Conservation (phyloP, 306 rosid species). For the Purshia tridentata region DNA sequence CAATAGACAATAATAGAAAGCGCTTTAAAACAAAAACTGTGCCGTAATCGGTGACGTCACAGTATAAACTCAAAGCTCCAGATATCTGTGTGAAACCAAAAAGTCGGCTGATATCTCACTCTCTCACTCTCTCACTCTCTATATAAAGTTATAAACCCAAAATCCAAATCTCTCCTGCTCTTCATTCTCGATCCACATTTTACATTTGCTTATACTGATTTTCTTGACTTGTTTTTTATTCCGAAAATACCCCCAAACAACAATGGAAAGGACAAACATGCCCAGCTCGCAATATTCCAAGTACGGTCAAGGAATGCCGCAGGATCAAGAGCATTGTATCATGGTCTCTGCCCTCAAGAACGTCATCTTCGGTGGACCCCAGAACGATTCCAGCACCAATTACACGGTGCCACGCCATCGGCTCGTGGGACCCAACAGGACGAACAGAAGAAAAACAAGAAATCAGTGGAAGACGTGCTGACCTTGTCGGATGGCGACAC, state of each 20-base stretch:
- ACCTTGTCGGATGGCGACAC: constrained; percentile 6
- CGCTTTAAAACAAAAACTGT: no score
- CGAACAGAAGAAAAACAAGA: background rate
- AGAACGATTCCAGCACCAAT: no score
- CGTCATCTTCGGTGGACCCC: constrained; percentile 32
- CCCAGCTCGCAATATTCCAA: background rate
- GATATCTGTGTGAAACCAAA: no score
- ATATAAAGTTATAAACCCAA: no score
- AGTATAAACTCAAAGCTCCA: no score
- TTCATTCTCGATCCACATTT: no score
- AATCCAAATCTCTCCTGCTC: no score
- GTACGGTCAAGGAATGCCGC: background rate
- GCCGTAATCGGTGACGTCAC: no score
- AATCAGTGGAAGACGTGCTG: background rate
- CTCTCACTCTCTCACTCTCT: no score
- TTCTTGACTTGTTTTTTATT: background rate
- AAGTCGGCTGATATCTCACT: no score
- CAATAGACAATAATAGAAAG: no score
- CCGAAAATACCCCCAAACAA: background rate
- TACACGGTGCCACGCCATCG: constrained; percentile 18
- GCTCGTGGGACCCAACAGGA: constrained; percentile 2
- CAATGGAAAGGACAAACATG: background rate
- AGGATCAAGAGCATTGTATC: constrained; percentile 47
- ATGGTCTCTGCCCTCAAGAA: constrained; percentile 53
- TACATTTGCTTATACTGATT: no score